These are phyloP conservation scores for Flaveria bidentis DNA, from an alignment of 129 eudicot genomes.

Conservation along the genomic window DNA sequence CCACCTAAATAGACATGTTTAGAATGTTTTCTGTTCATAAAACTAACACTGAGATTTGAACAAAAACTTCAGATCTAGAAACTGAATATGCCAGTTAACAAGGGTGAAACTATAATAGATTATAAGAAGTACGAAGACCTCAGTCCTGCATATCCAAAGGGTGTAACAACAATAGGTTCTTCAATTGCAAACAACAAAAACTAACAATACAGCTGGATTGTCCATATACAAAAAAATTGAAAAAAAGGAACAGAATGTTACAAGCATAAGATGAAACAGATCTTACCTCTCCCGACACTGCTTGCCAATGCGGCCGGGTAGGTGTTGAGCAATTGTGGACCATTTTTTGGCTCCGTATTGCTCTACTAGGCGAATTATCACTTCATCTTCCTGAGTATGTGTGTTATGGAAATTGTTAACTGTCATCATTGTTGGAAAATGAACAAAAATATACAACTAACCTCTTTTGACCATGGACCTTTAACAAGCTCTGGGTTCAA, in stretches of 20 bases:
- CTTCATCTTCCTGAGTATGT: conserved; percentile 80
- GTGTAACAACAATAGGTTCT: not conserved
- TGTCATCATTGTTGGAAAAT: not conserved
- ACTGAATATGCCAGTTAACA: not conserved
- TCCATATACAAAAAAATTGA: no score
- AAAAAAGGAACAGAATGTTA: not conserved
- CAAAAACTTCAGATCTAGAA: not conserved
- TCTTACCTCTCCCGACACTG: conserved; percentile 95
- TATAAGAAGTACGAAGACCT: no score
- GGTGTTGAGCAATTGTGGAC: conserved; percentile 92
- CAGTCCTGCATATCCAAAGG: no score
- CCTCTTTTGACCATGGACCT: conserved; percentile 99
- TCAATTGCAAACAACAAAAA: not conserved
- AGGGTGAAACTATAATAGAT: not conserved
- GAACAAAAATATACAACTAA: conserved; percentile 24
- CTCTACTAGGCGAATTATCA: conserved; percentile 71
- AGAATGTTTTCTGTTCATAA: not conserved
- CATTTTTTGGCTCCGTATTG: conserved; percentile 93
- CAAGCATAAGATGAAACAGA: conserved; percentile 18
- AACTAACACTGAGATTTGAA: not conserved
- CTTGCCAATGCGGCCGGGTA: conserved; percentile 97
- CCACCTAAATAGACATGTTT: conserved; percentile 59
- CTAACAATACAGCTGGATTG: not conserved
- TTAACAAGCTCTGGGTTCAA: conserved; percentile 95
- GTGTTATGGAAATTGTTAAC: conserved; percentile 3